Percentiles rank a stretch among this genome's conserved stretches.
These are phyloP conservation scores for Coriolopsis trogii DNA, from an alignment of 1,284 basidiomycete genomes.

Conservation along the genomic window DNA sequence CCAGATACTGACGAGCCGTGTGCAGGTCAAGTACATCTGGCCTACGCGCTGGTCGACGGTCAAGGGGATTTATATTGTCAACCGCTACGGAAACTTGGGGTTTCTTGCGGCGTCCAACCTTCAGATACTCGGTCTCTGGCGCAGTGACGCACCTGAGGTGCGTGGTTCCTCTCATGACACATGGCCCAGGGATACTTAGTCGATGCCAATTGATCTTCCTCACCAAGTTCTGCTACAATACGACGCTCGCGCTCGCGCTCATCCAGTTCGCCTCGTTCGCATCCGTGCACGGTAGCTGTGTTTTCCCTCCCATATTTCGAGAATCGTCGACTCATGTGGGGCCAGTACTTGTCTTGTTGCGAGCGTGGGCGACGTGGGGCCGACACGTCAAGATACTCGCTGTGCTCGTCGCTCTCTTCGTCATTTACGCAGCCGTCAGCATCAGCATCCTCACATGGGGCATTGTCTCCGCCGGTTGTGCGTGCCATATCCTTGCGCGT, in stretches of 20 bases:
- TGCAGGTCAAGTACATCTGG: slow-evolving; percentile 22
- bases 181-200: background rate
- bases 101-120: slow-evolving; percentile 7
- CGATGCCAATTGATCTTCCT: background rate
- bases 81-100: slow-evolving; percentile 22
- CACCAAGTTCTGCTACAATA: slow-evolving; percentile 18
- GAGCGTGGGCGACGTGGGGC: slow-evolving; percentile 25
- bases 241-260: slow-evolving; percentile 11
- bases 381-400: slow-evolving; percentile 13
- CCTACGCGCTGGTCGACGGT: slow-evolving; percentile 23
- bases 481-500: background rate
- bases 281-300: slow-evolving; percentile 13
- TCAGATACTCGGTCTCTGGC: slow-evolving; percentile 18
- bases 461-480: slow-evolving; percentile 12
- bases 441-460: slow-evolving; percentile 14
- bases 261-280: slow-evolving; percentile 19
- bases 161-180: background rate
- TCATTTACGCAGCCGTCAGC: slow-evolving; percentile 11
- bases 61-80: slow-evolving; percentile 22
- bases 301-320: background rate
- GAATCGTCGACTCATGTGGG: background rate
- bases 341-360: slow-evolving; percentile 21
- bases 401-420: slow-evolving; percentile 12
- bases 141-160: slow-evolving; percentile 4
- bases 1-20: too few relatives aligned